Evolutionary conservation across 2,329 filamentous ascomycete species (phyloP), one percentile per base, ranked within the genome.

Genomic region (Onygenales sp.): DNA sequence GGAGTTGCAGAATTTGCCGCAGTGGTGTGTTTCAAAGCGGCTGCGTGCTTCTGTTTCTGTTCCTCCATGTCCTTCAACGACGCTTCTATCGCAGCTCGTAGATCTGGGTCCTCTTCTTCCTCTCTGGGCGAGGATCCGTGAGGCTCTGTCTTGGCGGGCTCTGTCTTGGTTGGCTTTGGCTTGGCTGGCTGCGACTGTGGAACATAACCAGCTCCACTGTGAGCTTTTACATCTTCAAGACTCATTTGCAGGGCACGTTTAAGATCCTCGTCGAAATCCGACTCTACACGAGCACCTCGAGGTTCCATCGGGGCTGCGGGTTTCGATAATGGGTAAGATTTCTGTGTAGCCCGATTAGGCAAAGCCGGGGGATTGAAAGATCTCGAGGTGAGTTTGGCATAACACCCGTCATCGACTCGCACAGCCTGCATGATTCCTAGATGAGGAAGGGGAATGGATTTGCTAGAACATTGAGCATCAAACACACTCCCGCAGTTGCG

Each of bases 401-500:
- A 90, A 69, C 93, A 98, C 34, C 93, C 93, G 68, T 98, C 93
- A 64, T 97, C 93, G 17, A 98, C 93, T 59, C 93, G 83, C 3
- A 97, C 93, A 2, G 93, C 82, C 58, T 94, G 86, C 65, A 90
- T 74, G 59, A 98, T 97, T 56, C 93, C 93, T 11, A 98, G 80
- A 67, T 97, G 93, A 11, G 93, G 92, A 13, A 98, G 76, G 4
- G 93, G 86, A 42, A 95, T 79, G 21, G 80, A 83, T 74, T 97
- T 97, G 74, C 83, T 85, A 11, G 92, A 97, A 67, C 93, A 98
- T 63, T 93, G 85, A 59, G 92, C 89, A 66, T 95, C 94, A 68
- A 98, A 98, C 63, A 95, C 93, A 70, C 93, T 95, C 50, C 93
- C 93, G 65, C 93, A 98, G 69, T 98, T 98, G 59, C 93, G 85